Base-by-base conservation (phyloP, 2,329 filamentous ascomycete genomes). In the Fusarium nygamai region DNA sequence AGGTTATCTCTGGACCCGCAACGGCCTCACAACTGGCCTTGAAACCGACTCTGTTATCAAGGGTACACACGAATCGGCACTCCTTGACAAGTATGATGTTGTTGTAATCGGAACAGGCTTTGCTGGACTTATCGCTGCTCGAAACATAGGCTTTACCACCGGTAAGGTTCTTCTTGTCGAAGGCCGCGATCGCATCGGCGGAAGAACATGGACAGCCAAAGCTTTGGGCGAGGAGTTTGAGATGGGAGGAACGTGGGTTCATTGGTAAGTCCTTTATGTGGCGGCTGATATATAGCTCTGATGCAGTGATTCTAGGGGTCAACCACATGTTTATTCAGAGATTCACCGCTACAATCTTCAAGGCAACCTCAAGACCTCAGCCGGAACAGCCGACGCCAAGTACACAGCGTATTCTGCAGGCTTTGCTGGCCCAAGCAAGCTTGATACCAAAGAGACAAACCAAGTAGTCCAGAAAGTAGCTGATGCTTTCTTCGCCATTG, bases 221-320 rank as follows among this genome's bases (percentile, higher is more conserved):
- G 74, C 75, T n/a, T 27, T 81, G 3, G 81, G 82, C 1, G 79
- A 79, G 20, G 78, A 81, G 0, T 79, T 82, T 44, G 84, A 85
- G 58, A 84, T 85, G 81, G 83, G 84, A 16, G 83, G 84, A 0
- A 84, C 83, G 1, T 85, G 83, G 82, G 78, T 85, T 1, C 82
- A 84, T 50, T 72, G 69, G 69, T 69, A 53, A 33, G 5, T 2
- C 2, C 0, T 2, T 31, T 19, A 17, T 20, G 2, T 3, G 1
- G 8, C 6, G 10, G 20, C 5, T 9, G 22, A 22, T n/a, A n/a
- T 3, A 44, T 8, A 3, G 11, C 1, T 27, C 14, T 57, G 12
- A 54, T 41, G 11, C 34, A 9, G 9, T 14, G 17, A n/a, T 5
- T 20, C 4, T 20, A 75, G 74, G 73, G 67, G 65, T 16, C 74